Conservation (phyloP, 1,139 yeast genomes). For the Eremothecium cymbalariae region DNA sequence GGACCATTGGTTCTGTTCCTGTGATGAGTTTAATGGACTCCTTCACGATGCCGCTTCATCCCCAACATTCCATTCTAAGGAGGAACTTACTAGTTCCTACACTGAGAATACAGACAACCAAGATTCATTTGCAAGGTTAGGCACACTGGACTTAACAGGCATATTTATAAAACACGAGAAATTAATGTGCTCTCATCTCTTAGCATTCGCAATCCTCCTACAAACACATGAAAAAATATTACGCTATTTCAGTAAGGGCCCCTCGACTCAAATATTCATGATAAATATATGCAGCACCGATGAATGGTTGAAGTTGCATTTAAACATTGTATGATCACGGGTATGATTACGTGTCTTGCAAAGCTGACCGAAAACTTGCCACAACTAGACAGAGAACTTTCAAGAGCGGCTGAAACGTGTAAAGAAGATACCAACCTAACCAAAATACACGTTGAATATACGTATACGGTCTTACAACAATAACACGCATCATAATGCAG, state of each 20-base stretch:
- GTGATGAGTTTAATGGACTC: slow-evolving; percentile 21
- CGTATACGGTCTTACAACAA: too few species aligned
- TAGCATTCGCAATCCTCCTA: slow-evolving; percentile 28
- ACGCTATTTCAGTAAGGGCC: slow-evolving; percentile 16
- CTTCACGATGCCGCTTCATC: too few species aligned
- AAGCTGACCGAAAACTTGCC: too few species aligned
- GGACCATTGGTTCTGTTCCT: slow-evolving; percentile 29
- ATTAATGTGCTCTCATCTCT: slow-evolving; percentile 28
- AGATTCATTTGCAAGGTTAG: not conserved
- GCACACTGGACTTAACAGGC: not conserved
- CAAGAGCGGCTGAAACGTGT: too few species aligned
- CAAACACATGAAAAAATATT: slow-evolving; percentile 19
- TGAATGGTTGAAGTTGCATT: slow-evolving; percentile 32
- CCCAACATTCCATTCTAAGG: too few species aligned
- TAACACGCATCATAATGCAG: too few species aligned
- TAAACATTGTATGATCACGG: slow-evolving; percentile 22
- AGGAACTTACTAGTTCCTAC: too few species aligned
- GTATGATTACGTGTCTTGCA: not conserved
- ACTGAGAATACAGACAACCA: not conserved
- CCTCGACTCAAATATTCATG: slow-evolving; percentile 18
- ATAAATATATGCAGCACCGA: slow-evolving; percentile 24
- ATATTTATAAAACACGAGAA: slow-evolving; percentile 14
- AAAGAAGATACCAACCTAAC: too few species aligned
- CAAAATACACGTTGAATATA: too few species aligned
- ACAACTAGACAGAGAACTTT: too few species aligned